Percentiles rank a stretch among this genome's conserved stretches.
phyloP scores from a whole-genome alignment of 2,329 filamentous ascomycete genomes.

The Penicillium sp. region DNA sequence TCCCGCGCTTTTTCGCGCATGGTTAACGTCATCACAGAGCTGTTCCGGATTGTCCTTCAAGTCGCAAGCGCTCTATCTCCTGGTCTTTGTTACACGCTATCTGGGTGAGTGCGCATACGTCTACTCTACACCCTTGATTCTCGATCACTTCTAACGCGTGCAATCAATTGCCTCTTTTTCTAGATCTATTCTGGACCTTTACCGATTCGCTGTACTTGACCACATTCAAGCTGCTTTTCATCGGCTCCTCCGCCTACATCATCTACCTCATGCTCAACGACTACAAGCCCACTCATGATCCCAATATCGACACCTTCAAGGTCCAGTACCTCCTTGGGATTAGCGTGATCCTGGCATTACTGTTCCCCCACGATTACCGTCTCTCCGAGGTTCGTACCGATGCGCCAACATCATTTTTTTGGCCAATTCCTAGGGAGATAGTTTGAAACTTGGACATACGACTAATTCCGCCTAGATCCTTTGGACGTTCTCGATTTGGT shows the following conservation, averaged over 20 bases:
- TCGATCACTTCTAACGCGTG: slow-evolving; percentile 1
- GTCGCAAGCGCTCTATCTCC: slow-evolving; percentile 90
- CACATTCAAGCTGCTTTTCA: slow-evolving; percentile 94
- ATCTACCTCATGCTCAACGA: slow-evolving; percentile 97
- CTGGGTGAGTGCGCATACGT: slow-evolving; percentile 60
- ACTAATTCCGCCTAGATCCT: slow-evolving; percentile 64
- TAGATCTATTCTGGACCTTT: slow-evolving; percentile 81
- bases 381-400: slow-evolving; percentile 61
- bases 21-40: slow-evolving; percentile 62
- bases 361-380: slow-evolving; percentile 85
- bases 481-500: slow-evolving; percentile 98
- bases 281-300: slow-evolving; percentile 96
- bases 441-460: not conserved
- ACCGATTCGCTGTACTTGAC: slow-evolving; percentile 88
- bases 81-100: slow-evolving; percentile 93
- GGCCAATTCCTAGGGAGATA: not conserved
- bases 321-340: slow-evolving; percentile 90
- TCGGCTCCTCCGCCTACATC: slow-evolving; percentile 85
- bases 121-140: not conserved
- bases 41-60: slow-evolving; percentile 98
- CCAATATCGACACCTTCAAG: slow-evolving; percentile 95
- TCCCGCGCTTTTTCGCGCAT: not conserved
- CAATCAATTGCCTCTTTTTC: not conserved
- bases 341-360: slow-evolving; percentile 73
- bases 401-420: not conserved